phyloP scores from a whole-genome alignment of 768 basidiomycete genomes.

The Bullera alba region DNA sequence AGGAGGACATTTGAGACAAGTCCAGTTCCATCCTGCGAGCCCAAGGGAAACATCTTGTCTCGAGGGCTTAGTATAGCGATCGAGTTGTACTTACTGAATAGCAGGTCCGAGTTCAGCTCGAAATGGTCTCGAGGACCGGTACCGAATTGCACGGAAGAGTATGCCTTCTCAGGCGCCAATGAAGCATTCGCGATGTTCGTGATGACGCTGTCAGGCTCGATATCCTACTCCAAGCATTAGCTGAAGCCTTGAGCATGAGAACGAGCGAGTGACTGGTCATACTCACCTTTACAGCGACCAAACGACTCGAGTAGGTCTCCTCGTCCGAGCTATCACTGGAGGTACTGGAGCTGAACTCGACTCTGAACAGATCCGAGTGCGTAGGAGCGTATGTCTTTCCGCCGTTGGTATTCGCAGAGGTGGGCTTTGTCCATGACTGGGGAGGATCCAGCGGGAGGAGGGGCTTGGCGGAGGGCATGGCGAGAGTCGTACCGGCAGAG shows the following conservation, averaged over 20 bases:
- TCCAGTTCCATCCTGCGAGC: too few species aligned
- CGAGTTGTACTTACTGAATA: slow-evolving; percentile 55
- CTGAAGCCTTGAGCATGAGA: not conserved
- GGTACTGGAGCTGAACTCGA: slow-evolving; percentile 23
- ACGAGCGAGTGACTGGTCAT: not conserved
- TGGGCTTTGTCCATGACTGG: slow-evolving; percentile 35
- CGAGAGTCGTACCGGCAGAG: too few species aligned
- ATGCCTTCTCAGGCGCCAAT: slow-evolving; percentile 48
- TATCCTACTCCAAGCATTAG: slow-evolving; percentile 27
- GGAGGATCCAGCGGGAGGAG: slow-evolving; percentile 21
- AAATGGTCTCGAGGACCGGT: slow-evolving; percentile 51
- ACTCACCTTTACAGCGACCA: slow-evolving; percentile 38
- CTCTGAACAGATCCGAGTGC: slow-evolving; percentile 37
- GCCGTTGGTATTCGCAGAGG: slow-evolving; percentile 26
- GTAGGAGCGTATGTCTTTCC: slow-evolving; percentile 41
- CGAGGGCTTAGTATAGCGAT: not conserved
- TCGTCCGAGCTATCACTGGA: slow-evolving; percentile 12
- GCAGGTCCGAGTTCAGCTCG: slow-evolving; percentile 57
- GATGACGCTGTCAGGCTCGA: slow-evolving; percentile 26
- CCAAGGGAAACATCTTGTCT: too few species aligned
- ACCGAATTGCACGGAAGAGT: slow-evolving; percentile 56
- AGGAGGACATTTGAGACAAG: too few species aligned
- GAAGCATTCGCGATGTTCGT: slow-evolving; percentile 31
- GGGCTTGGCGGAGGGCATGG: slow-evolving; percentile 9
- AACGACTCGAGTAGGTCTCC: slow-evolving; percentile 35